Evolutionary conservation across 2,329 filamentous ascomycete genomes (phyloP), one percentile per base, ranked within the genome.

Genomic region (Leptodontidium sp.): DNA sequence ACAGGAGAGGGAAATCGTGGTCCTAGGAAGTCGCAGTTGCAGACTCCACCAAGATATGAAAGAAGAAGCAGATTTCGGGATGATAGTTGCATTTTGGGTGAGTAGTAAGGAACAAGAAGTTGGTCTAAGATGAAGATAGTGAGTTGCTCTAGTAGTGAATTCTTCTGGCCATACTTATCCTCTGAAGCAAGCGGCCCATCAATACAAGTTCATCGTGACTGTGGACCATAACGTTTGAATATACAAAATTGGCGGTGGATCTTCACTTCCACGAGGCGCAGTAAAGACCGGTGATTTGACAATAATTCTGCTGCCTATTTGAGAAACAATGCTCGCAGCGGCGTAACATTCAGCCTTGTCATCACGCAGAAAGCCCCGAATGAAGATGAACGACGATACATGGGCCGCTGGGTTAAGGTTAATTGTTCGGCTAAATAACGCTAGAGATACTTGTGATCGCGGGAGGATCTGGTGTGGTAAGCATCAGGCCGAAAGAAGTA

Each of bases 1-100:
- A 61, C 58, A 2, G 58, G 58, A 24, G 24, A 38, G 15, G 58
- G 58, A 21, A 47, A 61, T 49, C 40, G 35, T n/a, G 58, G 26
- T 1, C 58, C 58, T 9, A 61, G 24, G 24, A 47, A 43, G 21
- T 61, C 40, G 15, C 17, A 26, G 5, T 21, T 5, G 15, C 14
- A 21, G n/a, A 26, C 11, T n/a, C 32, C 24, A 6, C 6, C 40
- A 21, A 61, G 40, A 6, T n/a, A 17, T 49, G 58, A 17, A 17
- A 61, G 40, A n/a, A 49, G 4, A 1, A 49, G 1, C 17, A 47
- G 4, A 47, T n/a, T 24, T 26, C 9, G 40, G n/a, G 29, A 12
- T 15, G 58, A 49, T 9, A 32, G 45, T n/a, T 12, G 24, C 58
- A 61, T 61, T 4, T 29, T 61, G 40, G 11, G 11, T 26, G 15